A percentile compares a stretch with the other conserved stretches of the same genome.
These are phyloP conservation scores for Anthracocystis panici-leucophaei DNA, from an alignment of 1,284 basidiomycete genomes.

Conservation along the genomic window DNA sequence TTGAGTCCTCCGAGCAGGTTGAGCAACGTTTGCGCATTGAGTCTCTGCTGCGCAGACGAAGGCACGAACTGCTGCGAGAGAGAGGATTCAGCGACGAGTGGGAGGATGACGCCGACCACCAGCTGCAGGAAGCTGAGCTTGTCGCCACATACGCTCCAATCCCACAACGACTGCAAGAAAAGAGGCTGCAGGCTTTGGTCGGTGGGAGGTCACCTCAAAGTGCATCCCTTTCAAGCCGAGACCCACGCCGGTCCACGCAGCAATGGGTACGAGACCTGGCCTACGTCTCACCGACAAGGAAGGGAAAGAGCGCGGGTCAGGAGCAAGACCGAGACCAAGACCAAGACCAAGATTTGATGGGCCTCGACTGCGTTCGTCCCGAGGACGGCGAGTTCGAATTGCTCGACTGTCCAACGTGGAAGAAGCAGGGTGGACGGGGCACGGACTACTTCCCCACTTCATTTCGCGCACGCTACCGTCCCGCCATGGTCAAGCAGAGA, in stretches of 20 bases:
- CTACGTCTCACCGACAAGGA: slow-evolving; percentile 18
- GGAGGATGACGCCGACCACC: slow-evolving; percentile 7
- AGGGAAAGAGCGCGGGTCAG: not conserved
- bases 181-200: slow-evolving; percentile 18
- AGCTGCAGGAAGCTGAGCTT: slow-evolving; percentile 46
- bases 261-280: slow-evolving; percentile 34
- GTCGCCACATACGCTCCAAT: slow-evolving; percentile 38
- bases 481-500: slow-evolving; percentile 57
- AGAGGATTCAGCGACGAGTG: slow-evolving; percentile 34
- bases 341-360: slow-evolving; percentile 7
- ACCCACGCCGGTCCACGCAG: slow-evolving; percentile 28
- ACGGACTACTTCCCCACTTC: slow-evolving; percentile 60
- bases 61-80: slow-evolving; percentile 41
- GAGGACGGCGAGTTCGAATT: slow-evolving; percentile 58
- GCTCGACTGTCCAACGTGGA: slow-evolving; percentile 48
- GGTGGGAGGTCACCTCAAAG: not conserved
- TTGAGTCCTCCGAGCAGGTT: slow-evolving; percentile 51
- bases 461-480: slow-evolving; percentile 52
- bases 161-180: slow-evolving; percentile 31
- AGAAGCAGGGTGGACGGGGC: slow-evolving; percentile 51
- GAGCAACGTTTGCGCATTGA: slow-evolving; percentile 41
- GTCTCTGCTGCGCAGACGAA: slow-evolving; percentile 45
- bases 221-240: slow-evolving; percentile 8
- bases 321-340: slow-evolving; percentile 11
- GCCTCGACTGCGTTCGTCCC: slow-evolving; percentile 15